Base-by-base conservation (phyloP, 1,284 basidiomycete genomes). In the Lignosus rhinocerotis region DNA sequence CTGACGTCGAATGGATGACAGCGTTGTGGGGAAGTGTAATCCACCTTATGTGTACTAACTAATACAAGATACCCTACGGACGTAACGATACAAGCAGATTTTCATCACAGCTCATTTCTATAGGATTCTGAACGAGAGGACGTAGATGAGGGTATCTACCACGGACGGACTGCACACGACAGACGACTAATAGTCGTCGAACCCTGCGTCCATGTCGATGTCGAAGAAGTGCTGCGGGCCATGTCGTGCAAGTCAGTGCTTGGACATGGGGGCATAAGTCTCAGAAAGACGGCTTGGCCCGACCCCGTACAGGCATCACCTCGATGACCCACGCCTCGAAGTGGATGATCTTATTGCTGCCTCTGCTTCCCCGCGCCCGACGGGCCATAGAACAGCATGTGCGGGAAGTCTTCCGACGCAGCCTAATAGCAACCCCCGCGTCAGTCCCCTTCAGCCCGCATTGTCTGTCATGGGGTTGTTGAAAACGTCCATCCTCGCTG, bases 321-420 rank as follows among this genome's bases (percentile, higher is more conserved):
- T n/a, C n/a, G n/a, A n/a, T n/a, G n/a, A n/a, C n/a, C n/a, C n/a
- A n/a, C n/a, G n/a, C n/a, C n/a, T n/a, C n/a, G n/a, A n/a, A n/a
- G n/a, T n/a, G n/a, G n/a, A n/a, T n/a, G n/a, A n/a, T n/a, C n/a
- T n/a, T n/a, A n/a, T n/a, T n/a, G n/a, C n/a, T n/a, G 83, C 38
- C 97, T 99, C 83, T 99, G 99, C 80, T 99, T 99, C 17, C 96
- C 96, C 9, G 96, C 94, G 17, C 96, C 96, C 5, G 93, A 93
- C 2, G 96, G 97, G 0, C 96, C 97, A 70, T 98, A 99, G 77
- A 99, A 98, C 11, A 99, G 84, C 78, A 97, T 90, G 72, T 99
- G 96, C 6, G 96, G 96, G 69, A 99, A 98, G 78, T 99, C 97
- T 2, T 92, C 92, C 0, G 92, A 92, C 0, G 87, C 82, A 1